Base-by-base conservation (phyloP, 1,284 basidiomycete genomes). In the Ustilago vetiveriae region DNA sequence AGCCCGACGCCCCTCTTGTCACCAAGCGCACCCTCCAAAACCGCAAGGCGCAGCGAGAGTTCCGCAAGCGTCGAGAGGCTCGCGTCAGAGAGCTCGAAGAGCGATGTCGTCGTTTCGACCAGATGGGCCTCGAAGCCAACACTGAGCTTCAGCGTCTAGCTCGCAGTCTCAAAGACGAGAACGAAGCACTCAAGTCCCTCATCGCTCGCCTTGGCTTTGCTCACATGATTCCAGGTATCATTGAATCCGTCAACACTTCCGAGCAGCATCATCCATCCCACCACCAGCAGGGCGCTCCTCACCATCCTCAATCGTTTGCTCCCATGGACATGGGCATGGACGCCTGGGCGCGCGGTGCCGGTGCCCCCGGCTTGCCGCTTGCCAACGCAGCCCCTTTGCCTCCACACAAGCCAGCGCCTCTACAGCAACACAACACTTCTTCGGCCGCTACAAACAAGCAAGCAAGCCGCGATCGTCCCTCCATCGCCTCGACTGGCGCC, bases 61-160 rank as follows among this genome's bases (percentile, higher is more conserved):
- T 78, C 37, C 65, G 75, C 47, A 78, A 78, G 69, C 58, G 76
- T 38, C 56, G 76, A 22, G 76, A 78, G 57, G 75, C 76, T 21
- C 64, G 76, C 21, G 75, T 77, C 2, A 59, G 64, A 36, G 76
- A 78, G 36, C 65, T 78, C 41, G 76, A 78, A 45, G 76, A 76
- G 48, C 57, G 74, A 57, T 75, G 72, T 51, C 58, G 76, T 26
- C 66, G 76, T 17, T 78, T 74, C 51, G 75, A 78, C 33, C 70
- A 78, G 60, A 75, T 77, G 70, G 75, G 76, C 37, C 52, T 78
- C 27, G 76, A 78, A 51, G 75, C 76, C 66, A 78, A 78, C 54
- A 36, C 59, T 13, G 75, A 76, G 50, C 65, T 78, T 19, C 76
- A 78, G 51, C 70, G 59, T 33, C 60, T 75, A 1, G 74, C 76